Percentiles rank a stretch among this genome's conserved stretches.
These are phyloP conservation scores for Pleoardoris graminearum DNA, from an alignment of 2,329 filamentous ascomycete genomes.

Conservation along the genomic window DNA sequence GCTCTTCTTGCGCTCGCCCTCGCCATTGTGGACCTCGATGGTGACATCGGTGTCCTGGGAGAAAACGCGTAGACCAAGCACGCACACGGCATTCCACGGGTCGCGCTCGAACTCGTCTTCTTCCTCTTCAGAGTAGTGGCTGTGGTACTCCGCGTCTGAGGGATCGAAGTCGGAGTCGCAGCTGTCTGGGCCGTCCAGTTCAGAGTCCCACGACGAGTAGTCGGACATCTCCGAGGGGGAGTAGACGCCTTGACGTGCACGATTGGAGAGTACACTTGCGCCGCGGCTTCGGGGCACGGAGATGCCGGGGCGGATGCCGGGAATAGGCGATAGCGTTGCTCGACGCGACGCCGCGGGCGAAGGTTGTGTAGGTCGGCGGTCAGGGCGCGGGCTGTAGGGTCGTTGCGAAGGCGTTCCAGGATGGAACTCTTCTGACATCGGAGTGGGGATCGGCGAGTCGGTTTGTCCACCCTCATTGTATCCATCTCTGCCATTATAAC, in stretches of 20 bases:
- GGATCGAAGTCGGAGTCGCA: conserved; percentile 31
- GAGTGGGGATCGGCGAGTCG: conserved; percentile 40
- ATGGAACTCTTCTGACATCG: conserved; percentile 36
- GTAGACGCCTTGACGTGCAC: conserved; percentile 35
- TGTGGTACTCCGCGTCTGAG: conserved; percentile 23
- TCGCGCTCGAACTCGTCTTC: conserved; percentile 53
- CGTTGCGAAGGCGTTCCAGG: conserved; percentile 38
- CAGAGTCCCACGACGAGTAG: conserved; percentile 47
- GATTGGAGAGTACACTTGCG: conserved; percentile 34
- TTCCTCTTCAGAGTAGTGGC: conserved; percentile 35
- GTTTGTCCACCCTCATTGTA: conserved; percentile 29
- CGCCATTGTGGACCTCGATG: conserved; percentile 55
- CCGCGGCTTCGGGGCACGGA: conserved; percentile 36
- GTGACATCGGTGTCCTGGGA: conserved; percentile 55
- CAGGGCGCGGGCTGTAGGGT: conserved; percentile 34
- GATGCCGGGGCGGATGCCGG: conserved; percentile 41
- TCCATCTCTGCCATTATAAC: conserved; percentile 34
- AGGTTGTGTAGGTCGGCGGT: conserved; percentile 23
- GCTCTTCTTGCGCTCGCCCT: conserved; percentile 30
- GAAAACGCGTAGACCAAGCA: conserved; percentile 63
- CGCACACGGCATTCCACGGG: conserved; percentile 65
- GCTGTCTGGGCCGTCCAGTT: conserved; percentile 43
- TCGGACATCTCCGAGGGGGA: conserved; percentile 40
- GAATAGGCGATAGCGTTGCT: conserved; percentile 44
- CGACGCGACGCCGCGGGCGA: conserved; percentile 39